phyloP scores from a whole-genome alignment of 2,329 filamentous ascomycete genomes.

The Neonectria punicea region DNA sequence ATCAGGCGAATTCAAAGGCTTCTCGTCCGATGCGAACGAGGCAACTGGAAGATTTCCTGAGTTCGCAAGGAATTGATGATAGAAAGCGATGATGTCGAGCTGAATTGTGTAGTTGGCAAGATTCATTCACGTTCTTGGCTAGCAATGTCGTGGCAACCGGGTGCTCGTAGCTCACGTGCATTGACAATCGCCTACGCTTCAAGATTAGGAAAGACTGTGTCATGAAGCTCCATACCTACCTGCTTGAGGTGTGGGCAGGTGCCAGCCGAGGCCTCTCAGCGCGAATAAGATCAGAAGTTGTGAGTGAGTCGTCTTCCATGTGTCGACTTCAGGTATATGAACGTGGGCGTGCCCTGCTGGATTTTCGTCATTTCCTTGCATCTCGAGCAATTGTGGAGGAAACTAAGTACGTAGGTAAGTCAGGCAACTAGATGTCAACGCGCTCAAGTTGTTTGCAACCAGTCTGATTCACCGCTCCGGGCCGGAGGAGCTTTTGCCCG shows the following conservation, averaged over 20 bases:
- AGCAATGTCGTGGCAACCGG: neutral
- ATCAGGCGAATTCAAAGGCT: neutral
- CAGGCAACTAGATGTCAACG: neutral
- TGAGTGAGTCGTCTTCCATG: neutral
- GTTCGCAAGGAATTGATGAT: neutral
- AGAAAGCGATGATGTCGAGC: neutral
- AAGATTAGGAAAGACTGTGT: neutral
- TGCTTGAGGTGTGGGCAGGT: neutral
- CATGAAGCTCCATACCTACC: neutral
- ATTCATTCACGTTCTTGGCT: neutral
- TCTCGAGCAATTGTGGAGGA: neutral
- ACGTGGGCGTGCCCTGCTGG: neutral
- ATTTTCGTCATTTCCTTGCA: neutral
- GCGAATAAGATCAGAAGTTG: neutral
- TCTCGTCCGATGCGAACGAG: neutral
- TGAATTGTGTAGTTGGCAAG: neutral
- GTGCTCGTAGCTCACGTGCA: neutral
- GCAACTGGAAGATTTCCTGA: neutral
- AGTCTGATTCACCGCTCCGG: conserved; percentile 1
- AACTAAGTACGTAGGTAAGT: too few species aligned
- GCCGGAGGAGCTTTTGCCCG: conserved; percentile 23
- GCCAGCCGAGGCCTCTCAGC: neutral
- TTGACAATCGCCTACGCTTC: neutral
- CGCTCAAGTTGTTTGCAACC: neutral
- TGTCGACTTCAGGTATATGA: neutral